Percentiles rank a stretch among this genome's conserved stretches.
These are phyloP conservation scores for Kodamaea kakaduensis DNA, from an alignment of 805 yeast genomes.

Conservation along the genomic window DNA sequence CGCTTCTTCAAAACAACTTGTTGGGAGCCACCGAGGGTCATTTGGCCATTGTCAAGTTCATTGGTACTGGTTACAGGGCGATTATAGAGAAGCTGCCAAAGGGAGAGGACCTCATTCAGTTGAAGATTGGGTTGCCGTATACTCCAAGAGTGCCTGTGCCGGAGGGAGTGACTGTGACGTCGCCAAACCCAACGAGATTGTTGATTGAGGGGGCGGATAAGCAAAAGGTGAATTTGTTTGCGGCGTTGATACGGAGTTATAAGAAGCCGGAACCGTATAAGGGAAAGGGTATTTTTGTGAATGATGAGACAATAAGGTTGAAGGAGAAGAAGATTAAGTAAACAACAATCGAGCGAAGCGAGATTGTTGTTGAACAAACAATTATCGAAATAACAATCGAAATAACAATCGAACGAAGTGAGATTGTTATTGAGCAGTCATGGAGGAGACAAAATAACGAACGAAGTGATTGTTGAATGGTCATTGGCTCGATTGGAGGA, in stretches of 20 bases:
- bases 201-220: conserved; percentile 84
- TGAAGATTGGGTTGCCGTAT: conserved; percentile 86
- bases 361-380: too few relatives aligned
- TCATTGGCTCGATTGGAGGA: too few relatives aligned
- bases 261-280: conserved; percentile 98
- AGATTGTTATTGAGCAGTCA: too few relatives aligned
- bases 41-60: conserved; percentile 76
- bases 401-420: too few relatives aligned
- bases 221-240: conserved; percentile 82
- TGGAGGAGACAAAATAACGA: too few relatives aligned
- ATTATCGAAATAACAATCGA: too few relatives aligned
- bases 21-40: conserved; percentile 94
- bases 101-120: conserved; percentile 55
- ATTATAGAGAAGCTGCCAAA: conserved; percentile 52
- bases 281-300: conserved; percentile 94
- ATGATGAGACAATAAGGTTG: conserved; percentile 84
- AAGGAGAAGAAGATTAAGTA: conserved; percentile 94
- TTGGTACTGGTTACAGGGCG: conserved; percentile 97
- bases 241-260: conserved; percentile 79
- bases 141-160: conserved; percentile 78
- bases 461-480: too few relatives aligned
- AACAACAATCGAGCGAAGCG: conserved; percentile 16
- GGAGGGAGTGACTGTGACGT: conserved; percentile 62
- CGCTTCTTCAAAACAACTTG: conserved; percentile 70
- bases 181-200: conserved; percentile 83